phyloP scores from a whole-genome alignment of 2,329 filamentous ascomycete species.

The Colletotrichum theobromicola region DNA sequence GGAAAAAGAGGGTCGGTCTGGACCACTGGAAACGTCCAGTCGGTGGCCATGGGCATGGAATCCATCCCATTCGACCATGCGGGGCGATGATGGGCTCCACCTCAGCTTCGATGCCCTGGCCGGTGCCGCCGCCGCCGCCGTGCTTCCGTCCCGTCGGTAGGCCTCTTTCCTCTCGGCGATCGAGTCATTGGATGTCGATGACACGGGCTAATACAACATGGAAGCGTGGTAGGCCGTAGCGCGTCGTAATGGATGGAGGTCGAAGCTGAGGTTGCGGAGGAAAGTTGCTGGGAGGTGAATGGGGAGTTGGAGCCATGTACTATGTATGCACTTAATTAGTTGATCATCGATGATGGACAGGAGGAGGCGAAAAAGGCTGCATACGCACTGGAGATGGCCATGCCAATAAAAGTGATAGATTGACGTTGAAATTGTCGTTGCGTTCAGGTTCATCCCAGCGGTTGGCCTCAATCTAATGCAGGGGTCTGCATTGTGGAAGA shows the following conservation, averaged over 20 bases:
- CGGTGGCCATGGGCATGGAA: conserved; percentile 3
- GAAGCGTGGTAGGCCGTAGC: not conserved
- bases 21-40: not conserved
- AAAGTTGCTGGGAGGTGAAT: not conserved
- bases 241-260: not conserved
- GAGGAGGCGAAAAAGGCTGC: conserved; percentile 1
- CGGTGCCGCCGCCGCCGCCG: not conserved
- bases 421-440: conserved; percentile 3
- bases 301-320: not conserved
- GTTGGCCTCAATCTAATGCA: conserved; percentile 14
- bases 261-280: not conserved
- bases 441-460: conserved; percentile 9
- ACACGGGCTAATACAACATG: not conserved
- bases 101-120: not conserved
- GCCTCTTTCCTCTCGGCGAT: not conserved
- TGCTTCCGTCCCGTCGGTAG: not conserved
- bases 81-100: not conserved
- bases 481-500: not conserved
- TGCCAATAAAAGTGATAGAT: conserved; percentile 2
- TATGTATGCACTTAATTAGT: not conserved
- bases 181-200: conserved; percentile 2
- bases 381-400: not conserved
- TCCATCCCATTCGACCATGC: conserved; percentile 9
- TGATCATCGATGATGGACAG: not conserved
- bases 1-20: not conserved